These are phyloP conservation scores for Plenodomus lindquistii DNA, from an alignment of 2,329 filamentous ascomycete genomes.

Conservation along the genomic window DNA sequence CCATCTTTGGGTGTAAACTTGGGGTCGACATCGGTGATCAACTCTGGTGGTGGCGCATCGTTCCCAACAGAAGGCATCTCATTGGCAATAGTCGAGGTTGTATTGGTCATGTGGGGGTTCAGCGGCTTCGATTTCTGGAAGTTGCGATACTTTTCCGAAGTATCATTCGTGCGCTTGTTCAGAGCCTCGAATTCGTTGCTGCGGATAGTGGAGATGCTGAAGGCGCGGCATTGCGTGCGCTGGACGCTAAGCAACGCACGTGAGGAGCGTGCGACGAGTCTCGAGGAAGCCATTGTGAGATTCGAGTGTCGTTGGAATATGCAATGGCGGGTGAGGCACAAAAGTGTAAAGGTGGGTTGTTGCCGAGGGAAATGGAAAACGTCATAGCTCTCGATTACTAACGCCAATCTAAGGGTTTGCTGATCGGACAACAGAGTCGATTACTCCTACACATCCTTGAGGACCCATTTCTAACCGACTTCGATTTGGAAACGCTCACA, in stretches of 20 bases:
- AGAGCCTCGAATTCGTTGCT: constrained; percentile 45
- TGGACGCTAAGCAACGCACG: constrained; percentile 45
- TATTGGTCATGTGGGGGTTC: constrained; percentile 67
- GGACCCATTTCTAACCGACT: not conserved
- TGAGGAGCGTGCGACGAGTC: constrained; percentile 51
- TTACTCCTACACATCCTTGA: constrained; percentile 14
- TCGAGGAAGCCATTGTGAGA: constrained; percentile 51
- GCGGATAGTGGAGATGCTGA: constrained; percentile 44
- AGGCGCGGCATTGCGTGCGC: constrained; percentile 40
- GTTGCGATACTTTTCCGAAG: constrained; percentile 58
- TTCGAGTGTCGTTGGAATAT: constrained; percentile 6
- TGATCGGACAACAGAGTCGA: constrained; percentile 22
- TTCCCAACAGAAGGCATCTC: constrained; percentile 64
- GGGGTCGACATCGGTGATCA: constrained; percentile 60
- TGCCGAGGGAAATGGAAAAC: constrained; percentile 27
- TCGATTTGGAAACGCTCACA: too few relatives aligned
- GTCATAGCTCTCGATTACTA: constrained; percentile 30
- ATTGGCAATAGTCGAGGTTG: constrained; percentile 65
- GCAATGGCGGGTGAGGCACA: constrained; percentile 18
- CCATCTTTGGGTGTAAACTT: constrained; percentile 63
- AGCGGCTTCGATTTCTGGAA: constrained; percentile 60
- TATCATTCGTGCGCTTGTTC: constrained; percentile 58
- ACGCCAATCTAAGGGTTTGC: constrained; percentile 5
- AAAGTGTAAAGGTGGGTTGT: constrained; percentile 10
- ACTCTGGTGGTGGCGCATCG: constrained; percentile 62